Evolutionary conservation across 768 basidiomycete genomes (phyloP), one percentile per base, ranked within the genome.

Genomic region (Tephrocybe sp.): DNA sequence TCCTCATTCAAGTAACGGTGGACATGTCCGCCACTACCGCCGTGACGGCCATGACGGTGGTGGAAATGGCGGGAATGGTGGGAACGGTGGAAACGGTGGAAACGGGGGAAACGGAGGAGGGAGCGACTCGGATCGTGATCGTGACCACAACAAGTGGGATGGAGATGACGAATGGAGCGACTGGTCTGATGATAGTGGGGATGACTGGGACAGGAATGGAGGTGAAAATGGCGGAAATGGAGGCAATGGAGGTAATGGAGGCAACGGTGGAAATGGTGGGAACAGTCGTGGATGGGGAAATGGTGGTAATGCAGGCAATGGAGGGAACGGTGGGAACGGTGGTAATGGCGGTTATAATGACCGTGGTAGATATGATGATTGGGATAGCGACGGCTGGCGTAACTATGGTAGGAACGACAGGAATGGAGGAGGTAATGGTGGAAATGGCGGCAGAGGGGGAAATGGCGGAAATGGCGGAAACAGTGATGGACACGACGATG

Each of bases 61-160:
- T 5, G 11, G 36, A 5, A 16, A 22, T 13, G 16, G 10, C n/a
- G n/a, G n/a, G n/a, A n/a, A n/a, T n/a, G n/a, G n/a, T n/a, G n/a
- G n/a, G n/a, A n/a, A n/a, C n/a, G n/a, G n/a, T n/a, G n/a, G n/a
- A n/a, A n/a, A n/a, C n/a, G n/a, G n/a, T n/a, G n/a, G n/a, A n/a
- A n/a, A 23, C 26, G 8, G 50, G 55, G 8, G 60, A 60, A 13
- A 70, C 67, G 41, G 55, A 68, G 49, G 56, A 60, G 31, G 60
- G 58, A 1, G 57, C 68, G 38, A 60, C 65, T 35, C 51, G 60
- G 3, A 47, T 57, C 26, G 17, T 35, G 33, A 35, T 23, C 3
- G 44, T 5, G 13, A 41, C 5, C 8, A 13, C 1, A 14, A 16
- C 5, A 30, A 12, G 1, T 19, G 30, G 5, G 8, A 31, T 22